Conservation (phyloP, 1,284 basidiomycete genomes). For the Termitomyces sp. region DNA sequence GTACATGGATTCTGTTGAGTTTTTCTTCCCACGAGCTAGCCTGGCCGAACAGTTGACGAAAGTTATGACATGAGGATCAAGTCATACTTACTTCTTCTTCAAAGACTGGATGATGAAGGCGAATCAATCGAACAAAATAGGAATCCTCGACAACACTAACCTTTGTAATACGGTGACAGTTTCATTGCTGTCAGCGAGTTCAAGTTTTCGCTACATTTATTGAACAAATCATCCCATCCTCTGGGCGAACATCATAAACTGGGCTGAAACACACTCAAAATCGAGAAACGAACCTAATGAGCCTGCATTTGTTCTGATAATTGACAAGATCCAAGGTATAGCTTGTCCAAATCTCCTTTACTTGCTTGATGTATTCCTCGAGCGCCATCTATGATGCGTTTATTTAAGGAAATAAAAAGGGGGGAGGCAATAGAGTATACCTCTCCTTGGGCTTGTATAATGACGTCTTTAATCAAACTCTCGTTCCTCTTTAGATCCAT, state of each 20-base stretch:
- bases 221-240: slow-evolving; percentile 98
- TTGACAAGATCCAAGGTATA: slow-evolving; percentile 96
- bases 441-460: slow-evolving; percentile 98
- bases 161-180: slow-evolving; percentile 94
- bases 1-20: slow-evolving; percentile 89
- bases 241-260: slow-evolving; percentile 32
- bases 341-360: slow-evolving; percentile 95
- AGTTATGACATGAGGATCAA: neutral
- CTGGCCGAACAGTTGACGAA: slow-evolving; percentile 26
- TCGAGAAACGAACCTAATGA: slow-evolving; percentile 66
- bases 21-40: slow-evolving; percentile 93
- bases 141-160: slow-evolving; percentile 30
- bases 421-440: slow-evolving; percentile 31
- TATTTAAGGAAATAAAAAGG: slow-evolving; percentile 2
- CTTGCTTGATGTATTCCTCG: slow-evolving; percentile 91
- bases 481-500: slow-evolving; percentile 96
- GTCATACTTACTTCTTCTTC: slow-evolving; percentile 70
- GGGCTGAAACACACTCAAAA: slow-evolving; percentile 1
- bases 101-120: slow-evolving; percentile 53
- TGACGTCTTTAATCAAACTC: slow-evolving; percentile 85
- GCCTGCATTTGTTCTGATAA: slow-evolving; percentile 97
- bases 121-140: neutral
- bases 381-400: slow-evolving; percentile 70
- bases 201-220: slow-evolving; percentile 93
- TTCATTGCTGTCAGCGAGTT: slow-evolving; percentile 98